Evolutionary conservation across 176 grass and related monocot species (phyloP).

Genomic region (barley (Hordeum vulgare)): DNA sequence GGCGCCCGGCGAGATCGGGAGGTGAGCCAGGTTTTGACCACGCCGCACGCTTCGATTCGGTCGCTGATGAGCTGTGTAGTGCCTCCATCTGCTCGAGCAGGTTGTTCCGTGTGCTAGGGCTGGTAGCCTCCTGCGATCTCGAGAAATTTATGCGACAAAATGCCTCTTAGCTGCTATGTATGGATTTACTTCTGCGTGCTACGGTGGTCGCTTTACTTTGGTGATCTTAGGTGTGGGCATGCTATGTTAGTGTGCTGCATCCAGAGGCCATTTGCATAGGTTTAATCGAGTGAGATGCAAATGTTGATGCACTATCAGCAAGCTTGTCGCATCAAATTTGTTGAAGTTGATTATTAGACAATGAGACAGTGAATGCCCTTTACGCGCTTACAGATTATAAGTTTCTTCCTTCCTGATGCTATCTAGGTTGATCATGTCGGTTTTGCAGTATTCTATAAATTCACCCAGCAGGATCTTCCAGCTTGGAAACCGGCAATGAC

Average conservation of each 20-base stretch:
- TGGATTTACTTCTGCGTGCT: background rate
- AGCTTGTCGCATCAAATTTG: background rate
- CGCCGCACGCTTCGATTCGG: conserved; percentile 8
- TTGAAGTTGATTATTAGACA: background rate
- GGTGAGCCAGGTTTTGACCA: conserved; percentile 30
- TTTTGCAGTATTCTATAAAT: conserved; percentile 70
- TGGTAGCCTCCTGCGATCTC: background rate
- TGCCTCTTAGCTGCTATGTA: background rate
- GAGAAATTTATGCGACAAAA: background rate
- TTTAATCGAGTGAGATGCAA: too few species aligned
- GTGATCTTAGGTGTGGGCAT: background rate
- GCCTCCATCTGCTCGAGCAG: background rate
- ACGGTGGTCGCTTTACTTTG: background rate
- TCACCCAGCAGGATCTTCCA: conserved; percentile 91
- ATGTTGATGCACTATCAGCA: background rate
- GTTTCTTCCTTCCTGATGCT: background rate
- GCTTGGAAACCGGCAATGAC: conserved; percentile 83
- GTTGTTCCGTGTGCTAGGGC: background rate
- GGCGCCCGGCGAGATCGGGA: conserved; percentile 50
- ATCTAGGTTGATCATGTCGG: background rate
- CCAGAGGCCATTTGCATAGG: too few species aligned
- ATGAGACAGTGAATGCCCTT: background rate
- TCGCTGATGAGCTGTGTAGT: background rate
- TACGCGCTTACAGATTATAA: background rate
- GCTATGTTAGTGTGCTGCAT: background rate